Percentiles rank a stretch among this genome's conserved stretches.
Conservation (phyloP, 2,329 filamentous ascomycete species). For the Fusarium tjaetaba region DNA sequence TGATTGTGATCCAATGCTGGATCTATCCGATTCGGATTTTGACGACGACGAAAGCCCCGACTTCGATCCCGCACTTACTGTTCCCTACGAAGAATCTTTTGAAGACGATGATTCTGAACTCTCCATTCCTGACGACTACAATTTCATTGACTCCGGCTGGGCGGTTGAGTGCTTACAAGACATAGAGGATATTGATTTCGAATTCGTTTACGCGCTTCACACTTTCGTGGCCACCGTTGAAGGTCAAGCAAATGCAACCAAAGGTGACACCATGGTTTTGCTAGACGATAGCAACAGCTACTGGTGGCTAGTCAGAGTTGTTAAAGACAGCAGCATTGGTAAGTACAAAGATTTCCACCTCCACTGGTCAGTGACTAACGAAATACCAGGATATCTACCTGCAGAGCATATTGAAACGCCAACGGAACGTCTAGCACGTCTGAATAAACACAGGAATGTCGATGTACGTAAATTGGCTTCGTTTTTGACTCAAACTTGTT, state of each 20-base stretch:
- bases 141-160: constrained; percentile 78
- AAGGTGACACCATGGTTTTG: constrained; percentile 98
- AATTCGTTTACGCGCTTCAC: constrained; percentile 97
- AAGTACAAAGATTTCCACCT: constrained; percentile 36
- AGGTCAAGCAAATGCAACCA: constrained; percentile 96
- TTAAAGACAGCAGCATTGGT: constrained; percentile 96
- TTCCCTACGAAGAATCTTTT: constrained; percentile 58
- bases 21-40: constrained; percentile 13
- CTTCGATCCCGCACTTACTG: constrained; percentile 48
- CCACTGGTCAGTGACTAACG: constrained; percentile 32
- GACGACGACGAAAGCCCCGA: constrained; percentile 35
- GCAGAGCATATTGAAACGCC: constrained; percentile 99
- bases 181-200: constrained; percentile 99
- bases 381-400: constrained; percentile 81
- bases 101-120: constrained; percentile 63
- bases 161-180: constrained; percentile 86
- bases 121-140: constrained; percentile 63
- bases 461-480: constrained; percentile 71
- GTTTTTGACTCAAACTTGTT: neutral
- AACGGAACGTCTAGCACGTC: constrained; percentile 88
- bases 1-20: constrained; percentile 20
- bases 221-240: constrained; percentile 98
- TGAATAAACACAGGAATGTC: constrained; percentile 98
- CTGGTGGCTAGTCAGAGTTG: constrained; percentile 98
- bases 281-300: constrained; percentile 99